Conservation (phyloP, 768 basidiomycete genomes). For the Termitomyces sp. region DNA sequence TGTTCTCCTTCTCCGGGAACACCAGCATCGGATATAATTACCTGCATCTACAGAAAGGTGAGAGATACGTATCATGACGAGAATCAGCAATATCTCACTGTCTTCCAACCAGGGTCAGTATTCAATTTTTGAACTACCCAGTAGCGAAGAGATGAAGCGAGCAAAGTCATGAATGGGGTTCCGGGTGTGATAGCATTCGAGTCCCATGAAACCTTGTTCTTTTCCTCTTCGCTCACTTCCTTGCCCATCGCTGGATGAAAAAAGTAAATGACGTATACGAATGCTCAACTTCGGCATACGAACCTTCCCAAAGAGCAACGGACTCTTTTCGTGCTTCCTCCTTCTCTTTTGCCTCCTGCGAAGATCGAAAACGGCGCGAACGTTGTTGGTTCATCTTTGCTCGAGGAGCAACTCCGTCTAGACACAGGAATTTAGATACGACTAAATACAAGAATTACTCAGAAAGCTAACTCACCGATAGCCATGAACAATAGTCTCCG, state of each 20-base stretch:
- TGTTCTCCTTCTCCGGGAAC: constrained; percentile 99
- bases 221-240: constrained; percentile 72
- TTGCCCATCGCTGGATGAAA: constrained; percentile 85
- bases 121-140: constrained; percentile 98
- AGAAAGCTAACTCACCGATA: constrained; percentile 58
- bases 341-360: constrained; percentile 93
- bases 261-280: background rate
- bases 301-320: constrained; percentile 82
- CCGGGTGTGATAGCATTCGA: constrained; percentile 99
- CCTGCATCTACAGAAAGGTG: constrained; percentile 61
- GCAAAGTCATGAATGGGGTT: constrained; percentile 95
- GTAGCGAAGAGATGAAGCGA: constrained; percentile 85
- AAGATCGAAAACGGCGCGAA: constrained; percentile 89
- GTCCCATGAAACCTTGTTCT: constrained; percentile 88
- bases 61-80: background rate
- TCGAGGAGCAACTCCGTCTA: constrained; percentile 95
- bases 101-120: constrained; percentile 92
- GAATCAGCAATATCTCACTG: constrained; percentile 44
- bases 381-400: constrained; percentile 99
- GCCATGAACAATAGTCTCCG: constrained; percentile 97
- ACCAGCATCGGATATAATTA: constrained; percentile 94
- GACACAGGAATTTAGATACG: background rate
- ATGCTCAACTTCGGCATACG: constrained; percentile 11
- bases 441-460: background rate
- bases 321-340: constrained; percentile 83